Base-by-base conservation (phyloP, 2,329 filamentous ascomycete genomes). In the Colletotrichum paranaense region DNA sequence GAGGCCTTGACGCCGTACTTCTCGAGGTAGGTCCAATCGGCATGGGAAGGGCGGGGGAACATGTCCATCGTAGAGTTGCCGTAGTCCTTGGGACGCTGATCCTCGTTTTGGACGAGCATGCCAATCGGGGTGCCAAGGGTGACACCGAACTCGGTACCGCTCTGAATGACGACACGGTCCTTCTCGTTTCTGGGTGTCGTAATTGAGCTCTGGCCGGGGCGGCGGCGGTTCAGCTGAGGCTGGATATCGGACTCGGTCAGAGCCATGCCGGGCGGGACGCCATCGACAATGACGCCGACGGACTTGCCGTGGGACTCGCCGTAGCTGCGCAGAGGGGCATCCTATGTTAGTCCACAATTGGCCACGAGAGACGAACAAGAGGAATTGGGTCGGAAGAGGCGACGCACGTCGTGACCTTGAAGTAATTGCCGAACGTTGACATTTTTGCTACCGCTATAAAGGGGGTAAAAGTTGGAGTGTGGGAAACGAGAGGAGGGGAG, bases 1-100 rank as follows among this genome's bases (percentile, higher is more conserved):
- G 91, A 94, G 49, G 97, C 95, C 87, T 97, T 97, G 78, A 97
- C 92, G 70, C 96, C 96, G 83, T 99, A 99, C 86, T 98, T 98
- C 83, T 98, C 94, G 74, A 98, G 88, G 85, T 98, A 98, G 74
- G 97, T 98, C 91, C 93, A 98, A 85, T 98, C 96, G 73, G 97
- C 96, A 84, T 98, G 97, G 81, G 92, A 95, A 46, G 96, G 97
- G 64, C 97, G 90, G 5, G 97, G 97, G 88, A 93, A 98, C 75
- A 92, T 86, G 84, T 98, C 94, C 91, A 98, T 98, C 35, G 95
- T 98, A 81, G 91, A 90, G 84, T 91, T 90, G 69, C 94, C 94
- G 84, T 98, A 98, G 86, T 99, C 97, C 81, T 94, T 92, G 49
- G 95, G 96, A 75, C 96, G 88, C 81, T 98, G 95, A 82, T 98